Base-by-base conservation (phyloP, 2,329 filamentous ascomycete species). In the Trichoderma aggressivum region DNA sequence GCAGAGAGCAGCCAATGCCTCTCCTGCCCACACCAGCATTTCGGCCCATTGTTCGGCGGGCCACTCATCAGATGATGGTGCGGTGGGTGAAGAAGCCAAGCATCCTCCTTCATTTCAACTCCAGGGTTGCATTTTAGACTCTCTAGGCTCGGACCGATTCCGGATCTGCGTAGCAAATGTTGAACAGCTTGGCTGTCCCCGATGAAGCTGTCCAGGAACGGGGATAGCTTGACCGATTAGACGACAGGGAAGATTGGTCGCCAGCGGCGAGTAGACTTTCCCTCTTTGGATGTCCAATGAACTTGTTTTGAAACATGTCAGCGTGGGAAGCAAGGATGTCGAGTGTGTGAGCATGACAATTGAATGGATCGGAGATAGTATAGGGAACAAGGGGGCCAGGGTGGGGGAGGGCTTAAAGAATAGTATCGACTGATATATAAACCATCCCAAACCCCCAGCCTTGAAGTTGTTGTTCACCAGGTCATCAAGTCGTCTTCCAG, bases 31-130 rank as follows among this genome's bases (percentile, higher is more conserved):
- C 67, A 64, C 62, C 24, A 24, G 62, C 62, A 39, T 50, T 47
- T 71, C 69, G 69, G 69, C 62, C 26, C 60, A 66, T 71, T 71
- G 62, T 66, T 71, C 69, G 69, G 69, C 69, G 55, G 32, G 69
- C 47, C 34, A 60, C 55, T 50, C 62, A 47, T 71, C 61, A 71
- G 58, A 70, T 70, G 67, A 70, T 69, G 47, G 56, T 18, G 63
- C 26, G n/a, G 65, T 56, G 18, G n/a, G 26, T 47, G 28, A 60
- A 16, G 10, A n/a, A 43, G 55, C 62, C 62, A 66, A 59, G 36
- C 55, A 61, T 59, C 28, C 16, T 50, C 43, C 30, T 28, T 24
- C 39, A 34, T 53, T 28, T 62, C 24, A 6, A 55, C 16, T 32
- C 50, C 16, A 18, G 34, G 39, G 61, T 50, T 39, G 53, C 28